phyloP scores from a whole-genome alignment of 2,329 filamentous ascomycete genomes.

The Penicillium griseofulvum region DNA sequence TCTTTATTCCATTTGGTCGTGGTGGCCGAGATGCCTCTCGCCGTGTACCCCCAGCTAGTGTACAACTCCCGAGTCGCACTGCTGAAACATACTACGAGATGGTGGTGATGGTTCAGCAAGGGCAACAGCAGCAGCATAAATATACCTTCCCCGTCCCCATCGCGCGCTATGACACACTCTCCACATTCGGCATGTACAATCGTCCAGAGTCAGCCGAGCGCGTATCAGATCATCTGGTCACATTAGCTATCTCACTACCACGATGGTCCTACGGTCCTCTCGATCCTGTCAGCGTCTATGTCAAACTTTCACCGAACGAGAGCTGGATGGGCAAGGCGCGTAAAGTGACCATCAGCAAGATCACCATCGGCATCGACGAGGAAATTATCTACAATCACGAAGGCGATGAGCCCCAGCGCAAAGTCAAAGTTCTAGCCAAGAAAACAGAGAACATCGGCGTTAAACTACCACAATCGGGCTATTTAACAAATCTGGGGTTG shows the following conservation, averaged over 20 bases:
- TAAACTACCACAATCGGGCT: slow-evolving; percentile 86
- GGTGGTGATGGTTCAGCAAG: slow-evolving; percentile 92
- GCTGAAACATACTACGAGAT: slow-evolving; percentile 97
- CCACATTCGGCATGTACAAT: slow-evolving; percentile 99
- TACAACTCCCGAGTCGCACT: slow-evolving; percentile 88
- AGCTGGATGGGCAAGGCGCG: slow-evolving; percentile 89
- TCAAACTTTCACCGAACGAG: slow-evolving; percentile 87
- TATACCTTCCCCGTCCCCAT: slow-evolving; percentile 89
- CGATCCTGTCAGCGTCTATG: slow-evolving; percentile 93
- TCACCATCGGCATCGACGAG: slow-evolving; percentile 91
- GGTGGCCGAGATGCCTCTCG: slow-evolving; percentile 86
- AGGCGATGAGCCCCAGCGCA: slow-evolving; percentile 89
- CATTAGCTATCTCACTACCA: slow-evolving; percentile 84
- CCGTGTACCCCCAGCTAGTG: slow-evolving; percentile 84
- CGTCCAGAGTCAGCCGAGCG: slow-evolving; percentile 83
- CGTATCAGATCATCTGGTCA: slow-evolving; percentile 86
- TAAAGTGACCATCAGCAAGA: slow-evolving; percentile 88
- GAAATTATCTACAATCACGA: slow-evolving; percentile 99
- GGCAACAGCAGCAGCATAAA: slow-evolving; percentile 80
- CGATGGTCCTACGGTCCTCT: slow-evolving; percentile 95
- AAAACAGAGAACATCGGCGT: slow-evolving; percentile 77
- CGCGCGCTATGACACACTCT: slow-evolving; percentile 90
- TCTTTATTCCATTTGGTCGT: slow-evolving; percentile 94
- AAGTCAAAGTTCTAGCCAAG: slow-evolving; percentile 81
- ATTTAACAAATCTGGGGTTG: slow-evolving; percentile 86